phyloP scores from a whole-genome alignment of 176 grass and related monocot species.

The Carex myosuroides region DNA sequence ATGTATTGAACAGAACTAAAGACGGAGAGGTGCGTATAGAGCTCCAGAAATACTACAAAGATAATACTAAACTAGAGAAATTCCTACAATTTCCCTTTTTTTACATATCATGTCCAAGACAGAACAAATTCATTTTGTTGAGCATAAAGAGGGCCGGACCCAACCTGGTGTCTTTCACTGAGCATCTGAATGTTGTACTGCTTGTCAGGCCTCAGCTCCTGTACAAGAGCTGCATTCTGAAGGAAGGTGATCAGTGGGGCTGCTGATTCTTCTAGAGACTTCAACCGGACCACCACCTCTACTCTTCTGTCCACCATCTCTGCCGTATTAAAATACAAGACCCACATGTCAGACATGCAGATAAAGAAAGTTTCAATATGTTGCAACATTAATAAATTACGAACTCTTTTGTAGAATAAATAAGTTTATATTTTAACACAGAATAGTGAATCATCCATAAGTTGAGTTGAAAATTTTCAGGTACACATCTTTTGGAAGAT shows the following conservation, averaged over 20 bases:
- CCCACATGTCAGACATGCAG: neutral
- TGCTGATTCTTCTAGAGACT: conserved; percentile 52
- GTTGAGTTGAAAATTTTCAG: neutral
- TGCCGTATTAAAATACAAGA: neutral
- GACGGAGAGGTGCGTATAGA: neutral
- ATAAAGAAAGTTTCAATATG: neutral
- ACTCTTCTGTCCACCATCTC: conserved; percentile 65
- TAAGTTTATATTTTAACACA: neutral
- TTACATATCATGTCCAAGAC: neutral
- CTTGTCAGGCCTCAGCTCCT: conserved; percentile 73
- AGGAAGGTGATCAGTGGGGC: conserved; percentile 73
- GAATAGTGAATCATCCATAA: neutral
- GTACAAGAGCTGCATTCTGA: conserved; percentile 52
- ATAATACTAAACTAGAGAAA: neutral
- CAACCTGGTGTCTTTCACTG: conserved; percentile 69
- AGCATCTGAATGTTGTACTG: conserved; percentile 89
- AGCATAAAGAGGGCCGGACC: neutral
- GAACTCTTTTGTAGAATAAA: neutral
- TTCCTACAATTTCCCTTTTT: neutral
- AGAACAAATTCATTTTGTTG: neutral
- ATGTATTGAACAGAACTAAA: neutral
- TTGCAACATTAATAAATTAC: neutral
- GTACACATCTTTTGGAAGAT: neutral
- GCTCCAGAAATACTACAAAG: neutral
- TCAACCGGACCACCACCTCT: conserved; percentile 69